Evolutionary conservation across 768 basidiomycete genomes (phyloP).

Genomic region (Boletus huronensis): DNA sequence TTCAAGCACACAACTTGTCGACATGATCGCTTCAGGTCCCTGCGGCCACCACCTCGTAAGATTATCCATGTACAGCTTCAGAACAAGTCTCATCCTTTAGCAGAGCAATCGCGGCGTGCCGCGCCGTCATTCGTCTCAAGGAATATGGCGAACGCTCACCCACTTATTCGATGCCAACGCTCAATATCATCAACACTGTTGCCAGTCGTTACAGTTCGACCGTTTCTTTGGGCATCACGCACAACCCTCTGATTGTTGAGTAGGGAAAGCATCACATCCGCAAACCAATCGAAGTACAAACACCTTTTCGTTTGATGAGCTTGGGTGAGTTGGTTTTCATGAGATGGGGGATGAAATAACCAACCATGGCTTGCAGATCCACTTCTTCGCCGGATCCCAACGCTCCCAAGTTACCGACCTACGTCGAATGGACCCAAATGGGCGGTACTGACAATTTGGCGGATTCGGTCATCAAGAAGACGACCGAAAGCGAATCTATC

Average conservation of each 20-base stretch:
- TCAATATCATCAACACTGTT: constrained; percentile 21
- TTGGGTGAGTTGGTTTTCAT: constrained; percentile 11
- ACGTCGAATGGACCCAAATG: constrained; percentile 10
- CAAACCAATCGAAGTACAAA: constrained; percentile 10
- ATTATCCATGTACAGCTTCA: neutral
- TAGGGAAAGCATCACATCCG: constrained; percentile 14
- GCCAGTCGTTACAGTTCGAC: constrained; percentile 18
- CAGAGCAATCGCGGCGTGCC: constrained; percentile 49
- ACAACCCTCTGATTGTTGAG: neutral
- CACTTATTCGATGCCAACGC: constrained; percentile 16
- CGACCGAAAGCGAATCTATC: neutral
- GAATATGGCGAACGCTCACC: constrained; percentile 42
- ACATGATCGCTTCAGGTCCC: constrained; percentile 43
- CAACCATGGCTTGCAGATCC: constrained; percentile 1
- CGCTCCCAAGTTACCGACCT: constrained; percentile 16
- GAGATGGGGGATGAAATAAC: neutral
- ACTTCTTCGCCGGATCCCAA: constrained; percentile 7
- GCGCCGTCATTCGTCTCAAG: constrained; percentile 61
- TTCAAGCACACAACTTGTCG: neutral
- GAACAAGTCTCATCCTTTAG: constrained; percentile 4
- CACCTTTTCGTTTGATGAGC: constrained; percentile 17
- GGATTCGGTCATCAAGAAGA: constrained; percentile 5
- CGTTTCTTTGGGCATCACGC: neutral
- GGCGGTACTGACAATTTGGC: constrained; percentile 1
- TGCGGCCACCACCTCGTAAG: constrained; percentile 62